A percentile compares a stretch with the other conserved stretches of the same genome.
These are phyloP conservation scores for Colletotrichum lupini DNA, from an alignment of 2,329 filamentous ascomycete genomes.

Conservation along the genomic window DNA sequence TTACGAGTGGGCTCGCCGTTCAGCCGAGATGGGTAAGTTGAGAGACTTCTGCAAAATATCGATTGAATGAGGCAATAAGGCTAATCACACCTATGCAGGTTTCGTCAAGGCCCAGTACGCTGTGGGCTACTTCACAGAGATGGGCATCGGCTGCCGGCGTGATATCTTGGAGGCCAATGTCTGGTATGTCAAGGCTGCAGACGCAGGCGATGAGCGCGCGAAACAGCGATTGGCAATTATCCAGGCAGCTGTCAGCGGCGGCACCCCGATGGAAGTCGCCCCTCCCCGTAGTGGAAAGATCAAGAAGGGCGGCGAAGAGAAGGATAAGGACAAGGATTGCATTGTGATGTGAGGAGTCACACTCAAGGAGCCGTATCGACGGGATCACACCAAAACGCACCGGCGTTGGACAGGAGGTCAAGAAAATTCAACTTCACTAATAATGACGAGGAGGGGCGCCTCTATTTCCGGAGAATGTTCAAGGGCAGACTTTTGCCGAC, in stretches of 20 bases:
- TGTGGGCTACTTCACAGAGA: slow-evolving; percentile 96
- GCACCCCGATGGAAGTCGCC: slow-evolving; percentile 66
- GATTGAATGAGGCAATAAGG: neutral
- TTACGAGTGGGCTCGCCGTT: slow-evolving; percentile 92
- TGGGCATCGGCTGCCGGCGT: slow-evolving; percentile 94
- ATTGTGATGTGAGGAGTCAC: slow-evolving; percentile 63
- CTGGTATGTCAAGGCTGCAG: slow-evolving; percentile 97
- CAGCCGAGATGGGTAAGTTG: slow-evolving; percentile 83
- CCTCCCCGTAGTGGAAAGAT: slow-evolving; percentile 63
- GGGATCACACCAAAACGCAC: slow-evolving; percentile 4
- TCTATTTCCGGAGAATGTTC: neutral
- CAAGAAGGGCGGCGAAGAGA: slow-evolving; percentile 62
- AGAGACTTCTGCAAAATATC: neutral
- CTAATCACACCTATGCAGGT: slow-evolving; percentile 54
- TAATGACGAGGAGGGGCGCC: slow-evolving; percentile 31
- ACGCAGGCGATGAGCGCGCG: slow-evolving; percentile 89
- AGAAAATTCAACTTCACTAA: slow-evolving; percentile 33
- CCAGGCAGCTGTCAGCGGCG: slow-evolving; percentile 78
- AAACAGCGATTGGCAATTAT: slow-evolving; percentile 90
- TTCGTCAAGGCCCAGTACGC: slow-evolving; percentile 88
- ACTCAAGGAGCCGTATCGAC: neutral
- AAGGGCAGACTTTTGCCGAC: neutral
- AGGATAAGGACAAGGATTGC: slow-evolving; percentile 70
- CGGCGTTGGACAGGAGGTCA: slow-evolving; percentile 26
- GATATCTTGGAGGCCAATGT: slow-evolving; percentile 98